These are phyloP conservation scores for Aspergillus oerlinghausenensis DNA, from an alignment of 2,329 filamentous ascomycete species.

Conservation along the genomic window DNA sequence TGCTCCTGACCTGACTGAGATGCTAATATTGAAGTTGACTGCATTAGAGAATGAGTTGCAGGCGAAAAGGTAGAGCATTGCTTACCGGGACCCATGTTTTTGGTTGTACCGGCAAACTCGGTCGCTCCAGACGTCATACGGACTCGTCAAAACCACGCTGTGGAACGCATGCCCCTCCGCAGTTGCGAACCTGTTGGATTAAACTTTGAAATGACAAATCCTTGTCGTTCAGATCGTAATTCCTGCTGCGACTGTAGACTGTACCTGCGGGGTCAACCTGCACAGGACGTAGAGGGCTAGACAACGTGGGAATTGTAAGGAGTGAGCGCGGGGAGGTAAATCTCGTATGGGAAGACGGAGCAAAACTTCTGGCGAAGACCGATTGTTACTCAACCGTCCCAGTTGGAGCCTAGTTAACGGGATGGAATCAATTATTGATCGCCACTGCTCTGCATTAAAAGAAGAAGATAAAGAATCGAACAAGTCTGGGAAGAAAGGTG, in stretches of 20 bases:
- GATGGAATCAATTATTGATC: slow-evolving; percentile 5
- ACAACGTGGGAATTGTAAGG: not conserved
- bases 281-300: not conserved
- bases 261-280: not conserved
- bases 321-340: slow-evolving; percentile 11
- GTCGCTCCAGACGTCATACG: slow-evolving; percentile 35
- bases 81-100: slow-evolving; percentile 29
- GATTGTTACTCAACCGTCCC: slow-evolving; percentile 14
- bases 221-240: not conserved
- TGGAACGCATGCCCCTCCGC: slow-evolving; percentile 34
- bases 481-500: slow-evolving; percentile 1
- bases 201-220: not conserved
- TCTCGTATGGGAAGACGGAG: slow-evolving; percentile 24
- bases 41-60: slow-evolving; percentile 4
- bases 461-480: not conserved
- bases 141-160: slow-evolving; percentile 21
- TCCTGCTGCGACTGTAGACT: not conserved
- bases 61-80: slow-evolving; percentile 10
- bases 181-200: not conserved
- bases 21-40: slow-evolving; percentile 9
- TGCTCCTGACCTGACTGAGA: slow-evolving; percentile 15
- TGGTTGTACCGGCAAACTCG: slow-evolving; percentile 21
- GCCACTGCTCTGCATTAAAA: not conserved
- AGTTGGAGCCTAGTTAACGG: slow-evolving; percentile 7
- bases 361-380: slow-evolving; percentile 24